Evolutionary conservation across 2,329 filamentous ascomycete genomes (phyloP).

Genomic region (Orbilia brochopaga): DNA sequence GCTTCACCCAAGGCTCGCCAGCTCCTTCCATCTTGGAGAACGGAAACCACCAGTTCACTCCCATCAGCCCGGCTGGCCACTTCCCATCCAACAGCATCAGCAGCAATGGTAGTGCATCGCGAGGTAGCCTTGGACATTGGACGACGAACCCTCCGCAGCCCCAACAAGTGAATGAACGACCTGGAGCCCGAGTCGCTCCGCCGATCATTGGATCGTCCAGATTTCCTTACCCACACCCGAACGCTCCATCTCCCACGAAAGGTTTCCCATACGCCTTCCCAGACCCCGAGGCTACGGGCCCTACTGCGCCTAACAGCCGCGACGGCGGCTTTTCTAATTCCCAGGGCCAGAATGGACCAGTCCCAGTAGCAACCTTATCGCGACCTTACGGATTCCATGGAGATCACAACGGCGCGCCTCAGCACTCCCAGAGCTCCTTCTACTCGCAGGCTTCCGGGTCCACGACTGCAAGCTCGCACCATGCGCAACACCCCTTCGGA

Average conservation of each 20-base stretch:
- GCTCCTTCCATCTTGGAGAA: constrained; percentile 50
- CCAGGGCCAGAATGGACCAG: constrained; percentile 22
- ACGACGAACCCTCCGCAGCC: constrained; percentile 49
- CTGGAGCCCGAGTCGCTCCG: constrained; percentile 52
- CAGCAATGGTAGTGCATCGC: constrained; percentile 47
- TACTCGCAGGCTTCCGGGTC: constrained; percentile 49
- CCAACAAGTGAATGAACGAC: constrained; percentile 38
- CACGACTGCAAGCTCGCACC: constrained; percentile 45
- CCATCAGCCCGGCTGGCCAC: constrained; percentile 42
- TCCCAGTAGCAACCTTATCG: constrained; percentile 13
- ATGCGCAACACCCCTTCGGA: constrained; percentile 26
- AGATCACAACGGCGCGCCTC: constrained; percentile 39
- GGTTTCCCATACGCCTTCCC: constrained; percentile 55
- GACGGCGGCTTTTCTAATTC: constrained; percentile 38
- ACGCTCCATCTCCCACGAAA: constrained; percentile 55
- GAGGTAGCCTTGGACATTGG: constrained; percentile 51
- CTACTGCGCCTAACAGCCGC: constrained; percentile 49
- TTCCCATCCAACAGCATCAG: constrained; percentile 48
- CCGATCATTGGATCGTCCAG: constrained; percentile 54
- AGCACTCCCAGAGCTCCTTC: constrained; percentile 50
- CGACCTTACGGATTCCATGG: constrained; percentile 47
- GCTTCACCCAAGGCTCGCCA: constrained; percentile 51
- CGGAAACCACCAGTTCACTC: constrained; percentile 46
- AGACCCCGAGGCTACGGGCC: constrained; percentile 54
- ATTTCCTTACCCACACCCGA: constrained; percentile 55